Evolutionary conservation across 2,329 filamentous ascomycete species (phyloP), one percentile per base, ranked within the genome.

Genomic region (Aspergillus eucalypticola): DNA sequence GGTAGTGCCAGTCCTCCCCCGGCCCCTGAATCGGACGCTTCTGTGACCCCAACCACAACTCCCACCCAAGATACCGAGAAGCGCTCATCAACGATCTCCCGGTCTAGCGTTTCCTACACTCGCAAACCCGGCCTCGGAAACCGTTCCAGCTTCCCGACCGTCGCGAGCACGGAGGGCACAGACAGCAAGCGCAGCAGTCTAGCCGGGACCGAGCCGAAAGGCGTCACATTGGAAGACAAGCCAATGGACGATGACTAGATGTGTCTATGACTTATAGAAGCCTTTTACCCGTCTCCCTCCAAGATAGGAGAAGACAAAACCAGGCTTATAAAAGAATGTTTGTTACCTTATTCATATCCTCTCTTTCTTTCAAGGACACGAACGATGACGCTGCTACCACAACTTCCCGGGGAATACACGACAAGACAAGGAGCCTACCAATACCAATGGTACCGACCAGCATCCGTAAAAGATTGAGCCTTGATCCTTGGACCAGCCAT

Each of bases 221-320:
- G 88, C 6, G 88, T 92, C 44, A 88, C 87, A 66, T 79, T 92
- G 69, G 86, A 86, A 69, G 90, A 92, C 73, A 88, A 85, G 76
- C 87, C 89, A n/a, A 91, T 92, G 88, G 88, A 91, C 76, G 88
- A 91, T 76, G 56, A 61, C 41, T 60, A 54, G 52, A 54, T 35
- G 42, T 39, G 25, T 35, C 27, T 15, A 19, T 55, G 53, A 55
- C 51, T 23, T 23, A 35, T 35, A 49, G n/a, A 50, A 50, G 46
- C 25, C 25, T 17, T 8, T 11, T 5, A 27, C 46, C 25, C 19
- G 25, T 27, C 25, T 50, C 17, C 15, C 15, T 17, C 27, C 19
- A 42, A 42, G 3, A 2, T 2, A 19, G 39, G 15, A 15, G 32
- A 13, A 13, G 32, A 13, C 32, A 35, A 4, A 13, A 11, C 2